These are phyloP conservation scores for Rhodotorula diobovata DNA, from an alignment of 768 basidiomycete genomes.

Conservation along the genomic window DNA sequence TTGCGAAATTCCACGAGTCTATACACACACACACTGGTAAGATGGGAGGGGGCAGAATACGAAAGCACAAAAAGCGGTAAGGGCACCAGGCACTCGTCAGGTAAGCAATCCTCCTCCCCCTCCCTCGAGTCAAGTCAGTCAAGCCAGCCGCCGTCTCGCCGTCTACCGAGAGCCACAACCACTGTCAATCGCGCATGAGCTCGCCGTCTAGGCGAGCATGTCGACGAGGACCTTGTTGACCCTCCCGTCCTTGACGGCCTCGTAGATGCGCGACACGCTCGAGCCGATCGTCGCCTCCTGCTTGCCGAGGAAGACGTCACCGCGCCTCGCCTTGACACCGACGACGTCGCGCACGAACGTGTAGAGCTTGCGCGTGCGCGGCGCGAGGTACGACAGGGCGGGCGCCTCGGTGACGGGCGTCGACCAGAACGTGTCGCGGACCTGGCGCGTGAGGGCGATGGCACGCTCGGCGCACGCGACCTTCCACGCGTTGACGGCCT, in stretches of 20 bases:
- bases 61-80: not conserved
- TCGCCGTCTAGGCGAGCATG: conserved; percentile 1
- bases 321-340: conserved; percentile 64
- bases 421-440: conserved; percentile 51
- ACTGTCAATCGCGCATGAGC: too few relatives aligned
- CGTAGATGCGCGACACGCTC: conserved; percentile 69
- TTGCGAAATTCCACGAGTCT: too few relatives aligned
- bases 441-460: conserved; percentile 54
- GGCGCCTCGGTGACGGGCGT: conserved; percentile 54
- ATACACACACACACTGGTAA: too few relatives aligned
- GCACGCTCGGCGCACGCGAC: conserved; percentile 56
- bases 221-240: conserved; percentile 28
- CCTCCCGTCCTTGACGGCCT: conserved; percentile 47
- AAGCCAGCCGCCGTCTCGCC: not conserved
- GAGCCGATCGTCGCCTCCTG: conserved; percentile 58
- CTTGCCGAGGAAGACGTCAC: conserved; percentile 52
- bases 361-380: conserved; percentile 63
- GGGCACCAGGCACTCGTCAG: too few relatives aligned
- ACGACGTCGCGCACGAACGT: conserved; percentile 67
- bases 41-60: too few relatives aligned
- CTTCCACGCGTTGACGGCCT: conserved; percentile 31
- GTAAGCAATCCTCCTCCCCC: too few relatives aligned
- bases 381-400: conserved; percentile 63
- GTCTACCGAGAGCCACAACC: too few relatives aligned
- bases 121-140: not conserved